A percentile compares a stretch with the other conserved stretches of the same genome.
Conservation (phyloP, 1,284 basidiomycete genomes). For the Ganoderma resinaceum region DNA sequence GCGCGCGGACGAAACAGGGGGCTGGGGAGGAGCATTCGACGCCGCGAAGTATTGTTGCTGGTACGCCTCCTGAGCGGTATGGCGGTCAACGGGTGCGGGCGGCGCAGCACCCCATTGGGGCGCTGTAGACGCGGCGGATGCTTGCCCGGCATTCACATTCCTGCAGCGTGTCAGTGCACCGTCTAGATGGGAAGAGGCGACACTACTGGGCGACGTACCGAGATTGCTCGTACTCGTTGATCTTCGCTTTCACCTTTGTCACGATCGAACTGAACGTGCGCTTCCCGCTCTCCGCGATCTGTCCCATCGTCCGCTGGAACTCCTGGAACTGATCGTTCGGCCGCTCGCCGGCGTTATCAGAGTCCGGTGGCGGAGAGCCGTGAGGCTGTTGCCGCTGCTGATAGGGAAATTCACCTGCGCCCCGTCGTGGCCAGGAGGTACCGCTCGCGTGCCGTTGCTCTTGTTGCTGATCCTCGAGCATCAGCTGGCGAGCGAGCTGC, state of each 20-base stretch:
- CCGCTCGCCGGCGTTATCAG: conserved; percentile 1
- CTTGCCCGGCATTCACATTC: background rate
- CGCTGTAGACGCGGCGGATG: conserved; percentile 19
- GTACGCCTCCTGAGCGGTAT: conserved; percentile 34
- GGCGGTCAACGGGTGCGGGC: conserved; percentile 31
- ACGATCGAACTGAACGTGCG: conserved; percentile 76
- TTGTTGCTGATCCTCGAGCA: conserved; percentile 68
- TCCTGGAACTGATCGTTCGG: conserved; percentile 53
- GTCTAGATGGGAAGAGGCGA: background rate
- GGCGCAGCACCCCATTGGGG: conserved; percentile 31
- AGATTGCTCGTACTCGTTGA: conserved; percentile 74
- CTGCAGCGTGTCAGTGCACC: background rate
- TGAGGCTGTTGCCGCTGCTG: conserved; percentile 32
- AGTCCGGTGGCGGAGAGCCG: background rate
- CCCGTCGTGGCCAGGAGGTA: conserved; percentile 35
- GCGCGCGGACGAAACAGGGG: conserved; percentile 6
- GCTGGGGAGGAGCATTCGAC: conserved; percentile 8
- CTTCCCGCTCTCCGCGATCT: conserved; percentile 81
- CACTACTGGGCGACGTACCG: conserved; percentile 32
- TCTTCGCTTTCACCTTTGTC: conserved; percentile 80
- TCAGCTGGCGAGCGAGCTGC: conserved; percentile 72
- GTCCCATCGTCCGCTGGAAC: conserved; percentile 73
- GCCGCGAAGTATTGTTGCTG: conserved; percentile 30
- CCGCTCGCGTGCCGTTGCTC: conserved; percentile 36
- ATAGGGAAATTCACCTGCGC: conserved; percentile 32